phyloP scores from a whole-genome alignment of 202 grass and related monocot species.

The Schoenoplectus tabernaemontani region DNA sequence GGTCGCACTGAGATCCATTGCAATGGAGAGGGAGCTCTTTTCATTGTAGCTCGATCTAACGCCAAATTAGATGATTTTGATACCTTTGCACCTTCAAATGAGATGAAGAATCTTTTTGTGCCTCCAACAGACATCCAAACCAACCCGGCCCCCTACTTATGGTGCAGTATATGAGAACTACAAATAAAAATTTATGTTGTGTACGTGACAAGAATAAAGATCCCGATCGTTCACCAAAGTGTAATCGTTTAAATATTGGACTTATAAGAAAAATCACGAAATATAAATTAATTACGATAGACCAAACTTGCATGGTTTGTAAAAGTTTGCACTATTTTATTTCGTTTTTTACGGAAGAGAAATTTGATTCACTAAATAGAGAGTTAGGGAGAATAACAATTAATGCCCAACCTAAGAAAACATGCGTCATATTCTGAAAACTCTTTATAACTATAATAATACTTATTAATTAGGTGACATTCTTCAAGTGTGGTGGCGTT shows the following conservation, averaged over 20 bases:
- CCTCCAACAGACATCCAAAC: constrained; percentile 17
- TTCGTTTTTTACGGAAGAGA: no score
- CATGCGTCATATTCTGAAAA: no score
- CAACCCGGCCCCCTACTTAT: constrained; percentile 30
- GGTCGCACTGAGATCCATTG: constrained; percentile 49
- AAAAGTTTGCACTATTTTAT: no score
- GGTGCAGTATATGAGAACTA: background rate
- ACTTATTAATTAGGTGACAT: constrained; percentile 23
- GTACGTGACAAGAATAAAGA: background rate
- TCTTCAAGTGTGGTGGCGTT: constrained; percentile 43
- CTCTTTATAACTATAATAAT: no score
- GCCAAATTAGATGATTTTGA: constrained; percentile 29
- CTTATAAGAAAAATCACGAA: no score
- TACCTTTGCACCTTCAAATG: constrained; percentile 38
- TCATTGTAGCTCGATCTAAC: constrained; percentile 29
- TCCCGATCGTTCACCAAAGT: background rate
- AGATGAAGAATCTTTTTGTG: constrained; percentile 35
- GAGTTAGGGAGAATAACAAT: no score
- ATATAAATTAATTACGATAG: no score
- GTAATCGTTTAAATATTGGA: background rate
- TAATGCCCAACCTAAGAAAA: no score
- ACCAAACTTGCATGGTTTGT: no score
- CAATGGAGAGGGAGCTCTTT: constrained; percentile 34
- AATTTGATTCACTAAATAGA: no score
- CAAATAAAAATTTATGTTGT: background rate